Evolutionary conservation across 495 filamentous ascomycete species (phyloP), one percentile per base, ranked within the genome.

Genomic region (Neurospora intermedia): DNA sequence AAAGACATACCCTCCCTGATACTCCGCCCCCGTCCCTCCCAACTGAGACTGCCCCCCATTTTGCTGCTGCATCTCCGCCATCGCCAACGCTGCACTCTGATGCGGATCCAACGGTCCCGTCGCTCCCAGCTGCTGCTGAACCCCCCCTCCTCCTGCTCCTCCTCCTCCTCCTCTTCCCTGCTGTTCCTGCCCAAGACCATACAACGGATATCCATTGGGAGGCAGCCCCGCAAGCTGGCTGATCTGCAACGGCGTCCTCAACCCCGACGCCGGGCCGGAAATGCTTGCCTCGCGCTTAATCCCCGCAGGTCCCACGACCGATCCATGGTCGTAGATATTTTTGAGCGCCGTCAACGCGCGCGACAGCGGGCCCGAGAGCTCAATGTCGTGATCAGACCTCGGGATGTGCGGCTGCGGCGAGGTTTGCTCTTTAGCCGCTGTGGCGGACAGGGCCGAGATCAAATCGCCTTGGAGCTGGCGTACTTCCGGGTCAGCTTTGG

Each of bases 241-340:
- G 13, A 75, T 59, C 15, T 75, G 77, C 41, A 84, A 76, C 5
- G 85, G 85, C 9, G 84, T 85, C 6, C 84, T 78, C 27, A 80
- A 78, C 27, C 81, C 83, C 1, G 84, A 85, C 4, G 74, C 79
- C 15, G 78, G 62, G 4, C 69, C 80, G 0, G 78, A 77, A 62
- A 75, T 73, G 66, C 74, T 78, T 23, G 78, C 80, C 69, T 87
- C 85, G 31, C 80, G 76, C 79, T 84, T 84, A 23, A 83, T 42
- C 23, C 20, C 54, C 1, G 74, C 75, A 2, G 82, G 80, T 0
- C 81, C 82, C 9, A 82, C 76, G 16, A 87, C 76, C 48, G 83
- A 84, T 1, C 87, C 87, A 78, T 88, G 86, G 74, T 88, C 87
- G 69, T 88, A 88, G 41, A 88, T 88, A 70, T 87, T 88, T 73